Conservation (phyloP, 257 asterid genomes). For the Catharanthus roseus region DNA sequence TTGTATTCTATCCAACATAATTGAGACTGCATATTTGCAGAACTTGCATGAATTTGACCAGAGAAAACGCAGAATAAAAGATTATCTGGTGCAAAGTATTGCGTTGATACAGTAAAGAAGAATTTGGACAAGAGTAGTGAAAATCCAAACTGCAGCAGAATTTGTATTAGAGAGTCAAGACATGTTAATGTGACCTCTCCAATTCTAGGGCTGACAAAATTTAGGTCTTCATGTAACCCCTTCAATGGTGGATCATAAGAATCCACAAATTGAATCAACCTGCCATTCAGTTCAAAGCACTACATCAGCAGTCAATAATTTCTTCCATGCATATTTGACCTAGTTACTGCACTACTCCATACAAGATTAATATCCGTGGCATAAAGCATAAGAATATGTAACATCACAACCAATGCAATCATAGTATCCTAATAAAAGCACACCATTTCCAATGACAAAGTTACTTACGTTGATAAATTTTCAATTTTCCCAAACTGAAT, state of each 20-base stretch:
- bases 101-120: neutral
- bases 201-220: constrained; percentile 97
- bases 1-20: neutral
- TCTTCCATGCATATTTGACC: neutral
- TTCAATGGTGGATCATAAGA: constrained; percentile 95
- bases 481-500: neutral
- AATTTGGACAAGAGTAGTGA: neutral
- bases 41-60: neutral
- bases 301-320: constrained; percentile 8
- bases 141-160: neutral
- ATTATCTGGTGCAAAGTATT: neutral
- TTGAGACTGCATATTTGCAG: neutral
- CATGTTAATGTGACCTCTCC: constrained; percentile 67
- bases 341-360: neutral
- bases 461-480: neutral
- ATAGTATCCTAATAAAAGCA: neutral
- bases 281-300: constrained; percentile 31
- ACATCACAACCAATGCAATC: neutral
- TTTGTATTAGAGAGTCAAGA: neutral
- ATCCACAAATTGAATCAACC: constrained; percentile 88
- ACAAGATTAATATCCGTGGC: neutral
- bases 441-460: neutral
- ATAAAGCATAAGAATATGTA: neutral
- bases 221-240: constrained; percentile 98
- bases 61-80: neutral